Base-by-base conservation (phyloP, 192 early-diverging fungal species). In the Chytriomyces sp. region DNA sequence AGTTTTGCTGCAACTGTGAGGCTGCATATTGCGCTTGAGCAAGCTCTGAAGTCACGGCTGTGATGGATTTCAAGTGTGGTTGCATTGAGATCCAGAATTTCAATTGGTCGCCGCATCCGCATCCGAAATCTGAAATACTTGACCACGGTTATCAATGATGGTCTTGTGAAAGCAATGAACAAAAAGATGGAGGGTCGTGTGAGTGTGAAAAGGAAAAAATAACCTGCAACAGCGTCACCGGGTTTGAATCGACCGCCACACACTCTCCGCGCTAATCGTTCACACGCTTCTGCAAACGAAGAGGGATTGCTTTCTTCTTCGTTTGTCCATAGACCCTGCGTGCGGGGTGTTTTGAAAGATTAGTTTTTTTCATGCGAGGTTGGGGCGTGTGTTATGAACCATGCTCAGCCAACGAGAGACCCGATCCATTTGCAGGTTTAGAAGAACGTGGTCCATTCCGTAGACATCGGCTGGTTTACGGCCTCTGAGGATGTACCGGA, bases 71-170 rank as follows among this genome's bases (percentile, higher is more conserved):
- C 50, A 24, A 24, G 47, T 68, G 48, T 26, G 72, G 73, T 57
- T 82, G 75, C 18, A 59, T 26, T 5, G 28, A 6, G 6, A 61
- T 50, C 45, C 78, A 77, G n/a, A 69, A 46, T 18, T 82, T 70
- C 24, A 65, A 46, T 47, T 84, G 83, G 66, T 84, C 83, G 10
- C 83, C 83, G 68, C 83, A 84, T 35, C 83, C 83, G 61, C 59
- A 68, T 4, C 83, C 83, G 72, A 75, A 84, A 60, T 84, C 83
- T 78, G 67, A 0, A 13, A 9, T 7, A 72, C 28, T 35, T 35
- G n/a, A n/a, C n/a, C n/a, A n/a, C n/a, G n/a, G n/a, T n/a, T n/a
- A n/a, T n/a, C n/a, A n/a, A n/a, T n/a, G n/a, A n/a, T n/a, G n/a
- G n/a, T n/a, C n/a, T n/a, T n/a, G n/a, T n/a, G n/a, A n/a, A n/a